These are phyloP conservation scores for Coemansia sp. DNA, from an alignment of 192 early-diverging fungal genomes.

Conservation along the genomic window DNA sequence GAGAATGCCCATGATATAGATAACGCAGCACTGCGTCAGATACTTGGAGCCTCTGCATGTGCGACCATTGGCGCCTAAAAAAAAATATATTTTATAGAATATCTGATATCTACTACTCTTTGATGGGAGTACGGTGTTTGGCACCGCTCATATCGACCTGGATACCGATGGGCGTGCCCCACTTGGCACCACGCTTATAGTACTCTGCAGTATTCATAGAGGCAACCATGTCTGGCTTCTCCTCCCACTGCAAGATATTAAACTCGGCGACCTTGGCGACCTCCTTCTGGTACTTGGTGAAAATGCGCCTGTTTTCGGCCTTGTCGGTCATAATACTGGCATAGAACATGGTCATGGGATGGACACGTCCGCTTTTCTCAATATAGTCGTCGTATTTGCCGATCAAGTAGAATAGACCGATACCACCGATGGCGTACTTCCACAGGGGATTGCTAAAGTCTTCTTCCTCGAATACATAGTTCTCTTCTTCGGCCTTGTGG, in stretches of 20 bases:
- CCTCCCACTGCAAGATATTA: conserved; percentile 52
- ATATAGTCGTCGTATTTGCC: conserved; percentile 52
- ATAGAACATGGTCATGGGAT: conserved; percentile 51
- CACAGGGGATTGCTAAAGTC: conserved; percentile 45
- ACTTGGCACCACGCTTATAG: conserved; percentile 41
- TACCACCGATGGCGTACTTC: conserved; percentile 45
- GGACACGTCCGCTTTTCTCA: conserved; percentile 45
- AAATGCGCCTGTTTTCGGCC: conserved; percentile 31
- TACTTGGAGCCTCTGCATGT: conserved; percentile 75
- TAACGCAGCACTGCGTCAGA: conserved; percentile 63
- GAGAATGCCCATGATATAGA: conserved; percentile 68
- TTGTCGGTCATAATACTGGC: conserved; percentile 47
- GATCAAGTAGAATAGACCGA: conserved; percentile 38
- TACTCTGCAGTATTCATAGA: conserved; percentile 28
- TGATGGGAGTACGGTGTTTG: conserved; percentile 30
- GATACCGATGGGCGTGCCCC: conserved; percentile 45
- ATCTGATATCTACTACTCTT: conserved; percentile 19
- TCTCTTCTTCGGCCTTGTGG: conserved; percentile 15
- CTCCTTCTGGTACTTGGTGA: conserved; percentile 46
- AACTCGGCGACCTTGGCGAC: conserved; percentile 47
- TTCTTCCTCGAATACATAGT: conserved; percentile 38
- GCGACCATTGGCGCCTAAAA: conserved; percentile 42
- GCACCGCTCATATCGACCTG: conserved; percentile 35
- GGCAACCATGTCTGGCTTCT: conserved; percentile 22
- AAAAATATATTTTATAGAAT: neutral